A percentile compares a stretch with the other conserved stretches of the same genome.
phyloP scores from a whole-genome alignment of 1,139 yeast species.

The Geotrichum histeridarum region DNA sequence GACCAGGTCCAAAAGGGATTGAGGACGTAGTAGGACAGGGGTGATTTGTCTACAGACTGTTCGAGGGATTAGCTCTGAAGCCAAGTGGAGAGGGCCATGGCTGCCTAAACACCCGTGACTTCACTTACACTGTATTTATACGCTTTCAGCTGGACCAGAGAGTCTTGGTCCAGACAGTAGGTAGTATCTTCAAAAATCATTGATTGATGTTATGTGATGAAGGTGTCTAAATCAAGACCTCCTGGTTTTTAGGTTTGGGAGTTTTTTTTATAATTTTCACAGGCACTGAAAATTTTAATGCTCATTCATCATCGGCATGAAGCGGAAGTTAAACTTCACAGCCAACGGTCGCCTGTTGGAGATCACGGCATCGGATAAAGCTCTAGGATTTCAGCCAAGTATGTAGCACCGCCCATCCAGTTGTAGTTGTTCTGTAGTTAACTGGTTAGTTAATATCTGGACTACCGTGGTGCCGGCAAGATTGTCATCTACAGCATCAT shows the following conservation, averaged over 20 bases:
- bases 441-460: slow-evolving; percentile 42
- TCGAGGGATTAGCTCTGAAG: background rate
- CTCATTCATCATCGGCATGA: slow-evolving; percentile 4
- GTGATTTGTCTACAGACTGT: slow-evolving; percentile 61
- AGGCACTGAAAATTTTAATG: background rate
- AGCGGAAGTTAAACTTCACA: slow-evolving; percentile 17
- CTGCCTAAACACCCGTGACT: background rate
- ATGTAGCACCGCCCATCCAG: background rate
- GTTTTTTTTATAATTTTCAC: background rate
- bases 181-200: slow-evolving; percentile 20
- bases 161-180: slow-evolving; percentile 18
- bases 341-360: slow-evolving; percentile 16
- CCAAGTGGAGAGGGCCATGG: background rate
- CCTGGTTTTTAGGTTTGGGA: background rate
- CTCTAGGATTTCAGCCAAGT: slow-evolving; percentile 12
- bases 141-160: slow-evolving; percentile 14
- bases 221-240: background rate
- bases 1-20: slow-evolving; percentile 69
- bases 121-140: slow-evolving; percentile 18
- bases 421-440: background rate
- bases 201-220: background rate
- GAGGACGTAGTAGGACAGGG: slow-evolving; percentile 56
- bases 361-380: slow-evolving; percentile 10
- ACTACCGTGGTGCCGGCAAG: slow-evolving; percentile 46
- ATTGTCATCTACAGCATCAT: slow-evolving; percentile 39